Percentiles rank a stretch among this genome's conserved stretches.
These are phyloP conservation scores for Phylloporus sp. DNA, from an alignment of 768 basidiomycete species.

Conservation along the genomic window DNA sequence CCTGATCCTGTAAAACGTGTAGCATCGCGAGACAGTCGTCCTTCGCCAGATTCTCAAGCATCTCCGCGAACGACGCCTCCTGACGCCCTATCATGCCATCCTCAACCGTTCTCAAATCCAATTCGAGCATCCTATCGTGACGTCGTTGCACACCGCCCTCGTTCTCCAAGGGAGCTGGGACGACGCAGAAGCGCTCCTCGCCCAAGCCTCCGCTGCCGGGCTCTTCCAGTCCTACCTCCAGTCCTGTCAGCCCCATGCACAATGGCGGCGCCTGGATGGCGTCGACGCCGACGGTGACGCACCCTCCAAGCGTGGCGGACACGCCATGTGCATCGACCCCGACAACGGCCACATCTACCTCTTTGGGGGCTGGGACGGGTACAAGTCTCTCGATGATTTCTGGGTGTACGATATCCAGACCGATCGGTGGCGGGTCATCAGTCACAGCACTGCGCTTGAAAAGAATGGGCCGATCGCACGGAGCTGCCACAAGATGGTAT, in stretches of 20 bases:
- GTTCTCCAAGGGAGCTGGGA: conserved; percentile 67
- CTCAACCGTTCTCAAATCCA: conserved; percentile 19
- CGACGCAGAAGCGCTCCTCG: conserved; percentile 51
- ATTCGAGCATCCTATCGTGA: conserved; percentile 68
- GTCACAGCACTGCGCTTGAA: conserved; percentile 50
- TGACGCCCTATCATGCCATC: conserved; percentile 49
- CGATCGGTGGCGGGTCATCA: conserved; percentile 60
- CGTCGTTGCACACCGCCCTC: conserved; percentile 56
- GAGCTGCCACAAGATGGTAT: conserved; percentile 81
- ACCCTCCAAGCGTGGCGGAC: conserved; percentile 69
- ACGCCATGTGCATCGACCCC: conserved; percentile 77
- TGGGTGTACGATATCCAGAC: conserved; percentile 65
- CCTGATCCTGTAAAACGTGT: neutral
- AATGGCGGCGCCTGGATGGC: conserved; percentile 59
- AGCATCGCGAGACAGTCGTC: conserved; percentile 66
- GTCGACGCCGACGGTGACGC: conserved; percentile 61
- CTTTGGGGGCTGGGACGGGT: conserved; percentile 77
- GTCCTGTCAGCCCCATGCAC: conserved; percentile 51
- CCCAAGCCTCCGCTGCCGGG: conserved; percentile 44
- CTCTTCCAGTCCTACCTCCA: conserved; percentile 61
- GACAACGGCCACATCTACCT: conserved; percentile 63
- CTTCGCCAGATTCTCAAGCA: conserved; percentile 54
- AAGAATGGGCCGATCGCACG: conserved; percentile 66
- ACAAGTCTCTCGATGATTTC: conserved; percentile 70
- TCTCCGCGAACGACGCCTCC: conserved; percentile 68